phyloP scores from a whole-genome alignment of 1,284 basidiomycete species.

The Cryptococcus sp. region DNA sequence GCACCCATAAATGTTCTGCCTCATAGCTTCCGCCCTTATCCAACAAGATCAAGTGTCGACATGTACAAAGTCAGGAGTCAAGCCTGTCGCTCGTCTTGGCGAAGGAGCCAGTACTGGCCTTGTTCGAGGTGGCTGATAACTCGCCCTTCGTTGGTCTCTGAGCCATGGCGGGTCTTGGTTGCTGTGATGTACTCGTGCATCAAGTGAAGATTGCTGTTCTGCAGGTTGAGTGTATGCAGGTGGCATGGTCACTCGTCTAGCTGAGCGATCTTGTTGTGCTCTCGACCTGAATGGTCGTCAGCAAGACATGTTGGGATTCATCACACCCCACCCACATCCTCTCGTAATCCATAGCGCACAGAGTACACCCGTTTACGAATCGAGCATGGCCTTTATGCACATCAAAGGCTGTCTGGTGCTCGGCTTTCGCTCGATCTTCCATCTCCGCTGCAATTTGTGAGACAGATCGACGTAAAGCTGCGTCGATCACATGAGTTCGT shows the following conservation, averaged over 20 bases:
- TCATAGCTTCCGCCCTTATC: too few species aligned
- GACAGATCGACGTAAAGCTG: background rate
- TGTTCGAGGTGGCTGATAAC: too few species aligned
- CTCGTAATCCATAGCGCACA: constrained; percentile 4
- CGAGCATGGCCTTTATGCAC: background rate
- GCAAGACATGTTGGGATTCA: background rate
- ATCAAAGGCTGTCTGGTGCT: constrained; percentile 1
- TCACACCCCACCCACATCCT: background rate
- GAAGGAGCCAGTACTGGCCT: too few species aligned
- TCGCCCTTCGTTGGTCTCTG: too few species aligned
- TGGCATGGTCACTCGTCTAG: constrained; percentile 1
- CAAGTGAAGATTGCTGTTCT: background rate
- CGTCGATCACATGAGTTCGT: too few species aligned
- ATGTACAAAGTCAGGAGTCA: too few species aligned
- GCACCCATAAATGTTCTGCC: too few species aligned
- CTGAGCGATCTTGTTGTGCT: background rate
- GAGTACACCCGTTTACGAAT: background rate
- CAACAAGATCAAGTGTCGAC: too few species aligned
- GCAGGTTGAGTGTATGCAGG: constrained; percentile 1
- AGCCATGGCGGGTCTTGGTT: too few species aligned
- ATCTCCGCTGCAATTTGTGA: constrained; percentile 3
- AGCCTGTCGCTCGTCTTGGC: too few species aligned
- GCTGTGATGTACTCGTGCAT: too few species aligned
- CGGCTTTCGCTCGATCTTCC: background rate
- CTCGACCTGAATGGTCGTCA: background rate